A percentile compares a stretch with the other conserved stretches of the same genome.
Conservation (phyloP, 2,329 filamentous ascomycete genomes). For the Falciphora oryzae region DNA sequence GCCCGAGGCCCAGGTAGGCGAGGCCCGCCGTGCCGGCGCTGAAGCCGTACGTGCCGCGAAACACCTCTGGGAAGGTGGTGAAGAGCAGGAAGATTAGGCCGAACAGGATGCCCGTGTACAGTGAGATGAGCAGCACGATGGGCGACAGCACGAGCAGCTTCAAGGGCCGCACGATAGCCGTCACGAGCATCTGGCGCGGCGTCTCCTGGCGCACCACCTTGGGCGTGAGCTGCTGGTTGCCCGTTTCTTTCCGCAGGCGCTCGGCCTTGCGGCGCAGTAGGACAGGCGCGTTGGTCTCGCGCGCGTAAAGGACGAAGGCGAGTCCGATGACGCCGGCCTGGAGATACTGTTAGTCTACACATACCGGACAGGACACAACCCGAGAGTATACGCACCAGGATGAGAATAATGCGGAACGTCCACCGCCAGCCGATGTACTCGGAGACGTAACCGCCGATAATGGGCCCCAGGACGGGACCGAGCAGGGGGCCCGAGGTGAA, state of each 20-base stretch:
- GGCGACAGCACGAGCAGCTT: constrained; percentile 45
- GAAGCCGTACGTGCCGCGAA: constrained; percentile 41
- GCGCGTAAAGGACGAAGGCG: neutral
- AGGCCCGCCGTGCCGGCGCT: constrained; percentile 39
- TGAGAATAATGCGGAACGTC: constrained; percentile 11
- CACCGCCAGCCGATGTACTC: constrained; percentile 12
- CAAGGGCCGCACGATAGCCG: constrained; percentile 30
- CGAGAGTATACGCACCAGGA: constrained; percentile 5
- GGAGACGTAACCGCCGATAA: constrained; percentile 18
- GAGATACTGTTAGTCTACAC: neutral
- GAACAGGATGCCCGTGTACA: constrained; percentile 47
- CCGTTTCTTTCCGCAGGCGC: neutral
- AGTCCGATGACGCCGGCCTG: constrained; percentile 5
- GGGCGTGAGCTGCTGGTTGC: too few species aligned
- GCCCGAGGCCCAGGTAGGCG: constrained; percentile 41
- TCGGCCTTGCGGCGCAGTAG: neutral
- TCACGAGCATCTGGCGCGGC: neutral
- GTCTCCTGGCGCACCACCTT: neutral
- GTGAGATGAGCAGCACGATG: constrained; percentile 38
- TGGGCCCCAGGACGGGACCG: constrained; percentile 15
- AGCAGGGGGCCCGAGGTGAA: constrained; percentile 3
- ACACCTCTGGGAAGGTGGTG: constrained; percentile 28
- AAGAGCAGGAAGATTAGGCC: constrained; percentile 49
- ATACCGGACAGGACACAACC: neutral
- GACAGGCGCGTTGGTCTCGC: constrained; percentile 3